phyloP scores from a whole-genome alignment of 2,329 filamentous ascomycete species.

The Trichoderma sp. region DNA sequence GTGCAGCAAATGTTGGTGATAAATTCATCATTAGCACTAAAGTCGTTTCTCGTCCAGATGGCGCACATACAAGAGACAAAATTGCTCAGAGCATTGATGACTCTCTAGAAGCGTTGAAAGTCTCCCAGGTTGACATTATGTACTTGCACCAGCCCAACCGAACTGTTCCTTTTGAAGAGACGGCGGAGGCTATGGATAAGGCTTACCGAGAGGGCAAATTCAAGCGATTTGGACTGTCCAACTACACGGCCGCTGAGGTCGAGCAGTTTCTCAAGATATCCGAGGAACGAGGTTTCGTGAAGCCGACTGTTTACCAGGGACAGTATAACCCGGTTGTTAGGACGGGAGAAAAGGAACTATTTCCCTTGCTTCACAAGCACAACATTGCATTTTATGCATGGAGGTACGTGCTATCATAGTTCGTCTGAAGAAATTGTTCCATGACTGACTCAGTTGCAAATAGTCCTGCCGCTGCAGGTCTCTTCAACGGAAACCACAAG shows the following conservation, averaged over 20 bases:
- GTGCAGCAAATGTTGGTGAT: conserved; percentile 27
- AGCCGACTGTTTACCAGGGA: conserved; percentile 34
- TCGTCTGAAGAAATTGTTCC: rapidly evolving
- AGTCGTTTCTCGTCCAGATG: conserved; percentile 28
- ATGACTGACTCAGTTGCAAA: neutral
- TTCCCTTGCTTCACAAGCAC: conserved; percentile 42
- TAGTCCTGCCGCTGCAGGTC: conserved; percentile 4
- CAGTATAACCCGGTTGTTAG: conserved; percentile 36
- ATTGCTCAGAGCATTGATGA: conserved; percentile 32
- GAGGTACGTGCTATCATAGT: conserved; percentile 23
- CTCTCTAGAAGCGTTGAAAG: conserved; percentile 32
- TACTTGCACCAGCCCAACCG: conserved; percentile 12
- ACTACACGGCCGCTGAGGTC: conserved; percentile 46
- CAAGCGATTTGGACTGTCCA: conserved; percentile 51
- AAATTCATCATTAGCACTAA: conserved; percentile 38
- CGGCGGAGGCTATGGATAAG: conserved; percentile 12
- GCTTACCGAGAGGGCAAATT: conserved; percentile 59
- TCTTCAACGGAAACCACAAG: conserved; percentile 13
- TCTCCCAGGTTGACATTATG: neutral
- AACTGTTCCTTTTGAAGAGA: conserved; percentile 11
- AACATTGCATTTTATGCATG: conserved; percentile 46
- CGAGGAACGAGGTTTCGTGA: conserved; percentile 40
- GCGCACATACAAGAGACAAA: conserved; percentile 31
- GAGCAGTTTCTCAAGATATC: conserved; percentile 43
- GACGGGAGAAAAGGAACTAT: conserved; percentile 41